Conservation (phyloP, 2,329 filamentous ascomycete species). For the Ophiostoma tasmaniense region DNA sequence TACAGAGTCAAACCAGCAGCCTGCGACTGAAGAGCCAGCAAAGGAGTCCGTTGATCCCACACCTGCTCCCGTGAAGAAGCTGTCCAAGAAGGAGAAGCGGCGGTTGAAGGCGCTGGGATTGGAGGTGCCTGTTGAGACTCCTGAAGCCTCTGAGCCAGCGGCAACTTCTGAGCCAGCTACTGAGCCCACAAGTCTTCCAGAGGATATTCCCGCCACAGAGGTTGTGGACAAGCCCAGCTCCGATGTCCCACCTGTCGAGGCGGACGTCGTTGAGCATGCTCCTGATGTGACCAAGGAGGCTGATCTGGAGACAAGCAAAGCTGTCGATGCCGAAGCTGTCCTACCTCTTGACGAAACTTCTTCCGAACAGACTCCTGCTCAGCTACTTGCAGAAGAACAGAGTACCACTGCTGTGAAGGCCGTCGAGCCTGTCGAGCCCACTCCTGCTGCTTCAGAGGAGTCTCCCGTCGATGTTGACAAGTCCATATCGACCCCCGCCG, state of each 20-base stretch:
- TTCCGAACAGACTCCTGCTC: background rate
- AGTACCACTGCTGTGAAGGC: background rate
- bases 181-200: background rate
- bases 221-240: background rate
- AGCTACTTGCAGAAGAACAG: background rate
- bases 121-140: background rate
- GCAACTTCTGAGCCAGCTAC: background rate
- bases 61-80: background rate
- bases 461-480: background rate
- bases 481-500: background rate
- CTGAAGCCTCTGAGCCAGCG: background rate
- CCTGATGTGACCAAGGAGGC: background rate
- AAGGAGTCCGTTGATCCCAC: background rate
- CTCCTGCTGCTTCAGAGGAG: background rate
- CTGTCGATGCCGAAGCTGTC: background rate
- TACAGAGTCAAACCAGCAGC: background rate
- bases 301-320: background rate
- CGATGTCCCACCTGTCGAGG: background rate
- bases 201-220: background rate
- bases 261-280: background rate
- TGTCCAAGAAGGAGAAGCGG: background rate
- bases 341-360: background rate
- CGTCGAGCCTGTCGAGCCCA: background rate
- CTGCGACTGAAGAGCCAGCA: background rate
- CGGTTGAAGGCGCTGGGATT: background rate